Percentiles rank a stretch among this genome's conserved stretches.
phyloP scores from a whole-genome alignment of 2,329 filamentous ascomycete genomes.

The Fusarium sp. region DNA sequence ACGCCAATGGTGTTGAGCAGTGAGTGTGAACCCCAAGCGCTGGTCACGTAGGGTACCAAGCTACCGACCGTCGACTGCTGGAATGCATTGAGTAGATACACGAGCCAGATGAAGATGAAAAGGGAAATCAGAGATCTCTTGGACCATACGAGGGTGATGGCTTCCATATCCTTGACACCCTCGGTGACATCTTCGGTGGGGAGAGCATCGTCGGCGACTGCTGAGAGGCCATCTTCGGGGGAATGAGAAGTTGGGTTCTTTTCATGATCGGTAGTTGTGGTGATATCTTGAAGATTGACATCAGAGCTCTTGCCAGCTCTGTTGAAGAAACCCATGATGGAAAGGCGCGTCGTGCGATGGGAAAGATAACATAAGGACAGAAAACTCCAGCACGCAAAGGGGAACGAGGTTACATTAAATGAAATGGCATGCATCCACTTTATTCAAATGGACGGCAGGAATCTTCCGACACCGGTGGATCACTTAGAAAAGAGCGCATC shows the following conservation, averaged over 20 bases:
- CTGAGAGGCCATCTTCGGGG: constrained; percentile 15
- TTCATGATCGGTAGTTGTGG: not conserved
- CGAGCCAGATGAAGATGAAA: constrained; percentile 24
- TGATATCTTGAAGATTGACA: constrained; percentile 8
- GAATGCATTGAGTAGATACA: constrained; percentile 9
- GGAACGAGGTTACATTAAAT: not conserved
- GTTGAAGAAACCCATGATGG: constrained; percentile 4
- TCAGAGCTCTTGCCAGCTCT: constrained; percentile 3
- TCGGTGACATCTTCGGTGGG: constrained; percentile 29
- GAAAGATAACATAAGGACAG: not conserved
- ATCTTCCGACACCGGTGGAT: constrained; percentile 7
- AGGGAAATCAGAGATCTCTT: constrained; percentile 2
- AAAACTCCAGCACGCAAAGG: not conserved
- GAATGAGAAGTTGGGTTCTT: not conserved
- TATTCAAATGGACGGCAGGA: not conserved
- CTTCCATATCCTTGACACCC: constrained; percentile 33
- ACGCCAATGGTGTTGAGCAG: constrained; percentile 18
- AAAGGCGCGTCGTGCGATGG: too few relatives aligned
- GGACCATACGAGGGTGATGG: constrained; percentile 15
- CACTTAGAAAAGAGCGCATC: constrained; percentile 30
- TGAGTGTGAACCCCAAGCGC: not conserved
- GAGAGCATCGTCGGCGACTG: not conserved
- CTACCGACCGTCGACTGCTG: constrained; percentile 53
- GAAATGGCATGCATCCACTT: not conserved
- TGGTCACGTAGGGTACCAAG: constrained; percentile 4